Percentiles rank a stretch among this genome's conserved stretches.
Evolutionary conservation across 108 stramenopile genomes (phyloP).

Genomic region (Bacterosira constricta): DNA sequence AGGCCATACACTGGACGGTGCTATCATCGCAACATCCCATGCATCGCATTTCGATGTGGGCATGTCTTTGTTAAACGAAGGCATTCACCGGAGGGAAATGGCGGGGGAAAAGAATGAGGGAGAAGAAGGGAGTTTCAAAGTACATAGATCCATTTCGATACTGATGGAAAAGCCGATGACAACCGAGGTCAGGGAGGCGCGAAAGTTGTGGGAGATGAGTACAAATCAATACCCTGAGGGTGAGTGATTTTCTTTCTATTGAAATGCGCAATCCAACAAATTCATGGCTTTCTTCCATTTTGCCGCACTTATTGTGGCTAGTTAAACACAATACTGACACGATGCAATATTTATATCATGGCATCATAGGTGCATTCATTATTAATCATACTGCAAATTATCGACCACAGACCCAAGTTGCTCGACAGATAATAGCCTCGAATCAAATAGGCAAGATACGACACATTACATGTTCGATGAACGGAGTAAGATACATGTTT

Average conservation of each 20-base stretch:
- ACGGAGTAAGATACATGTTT: constrained; percentile 34
- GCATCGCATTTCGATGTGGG: constrained; percentile 66
- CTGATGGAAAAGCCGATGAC: constrained; percentile 87
- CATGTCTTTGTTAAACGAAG: constrained; percentile 40
- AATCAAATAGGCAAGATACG: constrained; percentile 42
- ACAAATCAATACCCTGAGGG: constrained; percentile 26
- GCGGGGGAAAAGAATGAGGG: constrained; percentile 23
- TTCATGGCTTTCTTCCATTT: too few relatives aligned
- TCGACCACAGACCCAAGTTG: constrained; percentile 61
- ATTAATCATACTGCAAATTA: constrained; percentile 81
- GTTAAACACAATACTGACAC: background rate
- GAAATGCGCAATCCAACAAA: too few relatives aligned
- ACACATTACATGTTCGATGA: constrained; percentile 45
- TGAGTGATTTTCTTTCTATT: constrained; percentile 3
- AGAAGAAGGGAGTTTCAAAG: constrained; percentile 14
- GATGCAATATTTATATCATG: too few relatives aligned
- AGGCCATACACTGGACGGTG: constrained; percentile 61
- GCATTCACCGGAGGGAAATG: constrained; percentile 42
- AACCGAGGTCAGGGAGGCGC: constrained; percentile 62
- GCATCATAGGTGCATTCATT: constrained; percentile 58
- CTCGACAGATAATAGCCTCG: constrained; percentile 48
- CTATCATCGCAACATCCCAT: constrained; percentile 69
- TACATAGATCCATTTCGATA: constrained; percentile 53
- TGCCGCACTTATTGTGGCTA: too few relatives aligned
- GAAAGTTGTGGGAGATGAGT: constrained; percentile 45